These are phyloP conservation scores for Fragaria nilgerrensis DNA, from an alignment of 306 rosid species.

Conservation along the genomic window DNA sequence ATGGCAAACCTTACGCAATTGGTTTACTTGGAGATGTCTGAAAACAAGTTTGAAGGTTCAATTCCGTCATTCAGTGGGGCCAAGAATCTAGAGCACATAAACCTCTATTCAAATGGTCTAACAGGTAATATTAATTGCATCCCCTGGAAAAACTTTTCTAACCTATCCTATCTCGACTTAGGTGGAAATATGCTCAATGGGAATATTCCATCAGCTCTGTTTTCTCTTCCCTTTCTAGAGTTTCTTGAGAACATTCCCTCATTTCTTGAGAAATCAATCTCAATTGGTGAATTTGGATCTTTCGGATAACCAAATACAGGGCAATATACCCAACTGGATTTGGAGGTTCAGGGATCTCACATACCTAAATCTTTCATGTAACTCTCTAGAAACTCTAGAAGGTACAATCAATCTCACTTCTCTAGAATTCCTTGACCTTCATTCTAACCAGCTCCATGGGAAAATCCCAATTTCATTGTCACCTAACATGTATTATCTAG, in stretches of 20 bases:
- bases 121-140: slow-evolving; percentile 20
- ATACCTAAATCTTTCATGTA: slow-evolving; percentile 49
- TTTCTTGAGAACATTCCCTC: slow-evolving; percentile 11
- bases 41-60: slow-evolving; percentile 27
- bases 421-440: slow-evolving; percentile 15
- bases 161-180: slow-evolving; percentile 16
- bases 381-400: slow-evolving; percentile 17
- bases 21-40: slow-evolving; percentile 5
- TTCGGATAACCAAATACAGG: slow-evolving; percentile 30
- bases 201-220: slow-evolving; percentile 23
- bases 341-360: background rate
- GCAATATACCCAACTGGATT: slow-evolving; percentile 34
- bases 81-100: slow-evolving; percentile 7
- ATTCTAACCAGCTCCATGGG: slow-evolving; percentile 28
- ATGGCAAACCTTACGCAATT: slow-evolving; percentile 18
- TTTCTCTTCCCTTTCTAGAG: slow-evolving; percentile 16
- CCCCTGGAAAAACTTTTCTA: slow-evolving; percentile 20
- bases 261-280: slow-evolving; percentile 21
- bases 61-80: slow-evolving; percentile 19
- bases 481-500: background rate
- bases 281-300: background rate
- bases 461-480: slow-evolving; percentile 6
- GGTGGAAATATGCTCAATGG: slow-evolving; percentile 16
- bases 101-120: slow-evolving; percentile 14
- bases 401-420: slow-evolving; percentile 2